Base-by-base conservation (phyloP, 1,284 basidiomycete genomes). In the Cutaneotrichosporon cyanovorans region DNA sequence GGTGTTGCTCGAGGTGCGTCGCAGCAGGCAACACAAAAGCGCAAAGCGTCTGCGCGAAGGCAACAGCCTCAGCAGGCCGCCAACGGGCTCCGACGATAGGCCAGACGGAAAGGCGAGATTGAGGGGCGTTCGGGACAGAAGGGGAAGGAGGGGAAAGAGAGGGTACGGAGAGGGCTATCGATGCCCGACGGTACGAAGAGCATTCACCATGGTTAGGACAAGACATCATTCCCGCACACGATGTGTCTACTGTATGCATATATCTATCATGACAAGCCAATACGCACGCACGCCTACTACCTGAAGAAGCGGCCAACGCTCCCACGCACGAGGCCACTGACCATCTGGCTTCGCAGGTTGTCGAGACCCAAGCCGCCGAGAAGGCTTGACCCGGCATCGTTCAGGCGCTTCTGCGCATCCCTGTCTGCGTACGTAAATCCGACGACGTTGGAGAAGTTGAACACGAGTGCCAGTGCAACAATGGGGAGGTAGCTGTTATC, bases 391-490 rank as follows among this genome's bases (percentile, higher is more conserved):
- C 80, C 74, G 15, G 79, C 77, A 38, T 75, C 77, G 55, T 78
- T 81, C 86, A 85, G 90, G 48, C 81, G 80, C 62, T 81, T 78
- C 68, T 91, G 90, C 25, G 87, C 84, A 60, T 93, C 88, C 43
- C 87, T 80, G 65, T 93, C 88, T 23, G 88, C 90, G 62, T 71
- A 73, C n/a, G 63, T 63, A 45, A 46, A 53, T 8, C 90, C 91
- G 48, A 95, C 76, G 19, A 83, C 85, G 60, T 95, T 95, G 28
- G 87, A 90, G 45, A 90, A 65, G 69, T 92, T 92, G 78, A 93
- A 92, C 31, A 92, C 84, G 43, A 92, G 76, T 5, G 89, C 89
- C 33, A 93, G 80, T 38, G 83, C 68, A 42, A 92, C 86, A 57
- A 92, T 91, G 14, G 89, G 89, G 48, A 91, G 75, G 68, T 87